Conservation (phyloP, 805 yeast species). For the Spathaspora boniae region DNA sequence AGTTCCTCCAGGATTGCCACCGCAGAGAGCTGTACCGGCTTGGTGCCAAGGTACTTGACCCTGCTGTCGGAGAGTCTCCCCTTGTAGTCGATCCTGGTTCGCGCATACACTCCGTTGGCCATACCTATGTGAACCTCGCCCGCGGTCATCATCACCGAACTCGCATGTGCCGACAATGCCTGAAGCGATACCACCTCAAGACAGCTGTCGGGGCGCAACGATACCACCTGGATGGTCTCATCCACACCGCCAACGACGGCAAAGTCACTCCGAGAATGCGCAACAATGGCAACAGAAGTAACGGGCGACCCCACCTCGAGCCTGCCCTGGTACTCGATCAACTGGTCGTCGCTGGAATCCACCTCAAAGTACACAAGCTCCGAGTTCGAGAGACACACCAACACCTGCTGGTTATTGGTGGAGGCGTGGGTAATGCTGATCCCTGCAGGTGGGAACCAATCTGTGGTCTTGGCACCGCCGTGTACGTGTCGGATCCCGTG, state of each 20-base stretch:
- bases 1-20: slow-evolving; percentile 19
- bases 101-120: slow-evolving; percentile 75
- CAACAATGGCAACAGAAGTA: slow-evolving; percentile 39
- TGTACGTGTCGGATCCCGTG: slow-evolving; percentile 61
- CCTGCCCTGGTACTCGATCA: slow-evolving; percentile 68
- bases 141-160: slow-evolving; percentile 21
- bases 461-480: slow-evolving; percentile 35
- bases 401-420: slow-evolving; percentile 64
- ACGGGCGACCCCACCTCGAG: slow-evolving; percentile 52
- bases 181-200: slow-evolving; percentile 63
- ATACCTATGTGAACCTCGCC: slow-evolving; percentile 68
- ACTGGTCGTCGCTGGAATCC: slow-evolving; percentile 52
- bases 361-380: slow-evolving; percentile 82
- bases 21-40: slow-evolving; percentile 50
- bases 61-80: slow-evolving; percentile 63
- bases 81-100: slow-evolving; percentile 55
- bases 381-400: slow-evolving; percentile 65
- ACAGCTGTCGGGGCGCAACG: slow-evolving; percentile 56
- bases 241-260: slow-evolving; percentile 74
- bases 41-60: slow-evolving; percentile 70
- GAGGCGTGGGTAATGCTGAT: slow-evolving; percentile 57
- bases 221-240: slow-evolving; percentile 62
- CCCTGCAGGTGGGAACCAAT: slow-evolving; percentile 86
- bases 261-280: slow-evolving; percentile 48
- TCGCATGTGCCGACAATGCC: slow-evolving; percentile 50